Base-by-base conservation (phyloP, 2,329 filamentous ascomycete genomes). In the Exutisphaerella laricina region DNA sequence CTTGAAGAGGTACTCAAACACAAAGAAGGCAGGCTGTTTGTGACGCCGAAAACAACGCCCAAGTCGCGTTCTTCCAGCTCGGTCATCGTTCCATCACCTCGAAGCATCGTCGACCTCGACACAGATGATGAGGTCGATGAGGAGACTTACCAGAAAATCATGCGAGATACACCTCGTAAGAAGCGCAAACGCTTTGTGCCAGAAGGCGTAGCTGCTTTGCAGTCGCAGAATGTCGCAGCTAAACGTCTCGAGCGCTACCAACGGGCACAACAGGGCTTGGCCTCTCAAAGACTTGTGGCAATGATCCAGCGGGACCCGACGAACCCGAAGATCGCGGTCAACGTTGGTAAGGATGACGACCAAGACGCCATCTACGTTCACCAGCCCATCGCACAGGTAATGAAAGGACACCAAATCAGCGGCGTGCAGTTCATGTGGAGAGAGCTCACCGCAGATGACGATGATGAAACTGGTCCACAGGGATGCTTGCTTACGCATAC, bases 341-440 rank as follows among this genome's bases (percentile, higher is more conserved):
- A 88, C 58, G 74, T 79, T 46, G 73, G 73, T 20, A 85, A 83
- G 57, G 66, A 72, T 14, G 75, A 81, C 2, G 65, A 76, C 10
- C 69, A 84, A 50, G 71, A 72, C 0, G 70, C 80, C 34, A 75
- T 88, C 20, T 82, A 78, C 49, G 66, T 94, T 38, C 73, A 85
- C 52, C 63, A 74, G 0, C 63, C 75, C 5, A 85, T 90, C 41
- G 82, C 78, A 1, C 57, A 56, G 5, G 70, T 68, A 4, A 85
- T 94, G 48, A 90, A 92, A 56, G 71, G 79, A 6, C 87, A 95
- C 62, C 89, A 96, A 58, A 71, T 94, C 34, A 72, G 79, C 1
- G 89, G 89, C 1, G 79, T 95, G 14, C 81, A 82, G 8, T 95
- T 95, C 64, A 77, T 96, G 71, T 96, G 89, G 88, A 81, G 88